Conservation (phyloP, 148 eudicot genomes). For the Chenopodium quinoa region DNA sequence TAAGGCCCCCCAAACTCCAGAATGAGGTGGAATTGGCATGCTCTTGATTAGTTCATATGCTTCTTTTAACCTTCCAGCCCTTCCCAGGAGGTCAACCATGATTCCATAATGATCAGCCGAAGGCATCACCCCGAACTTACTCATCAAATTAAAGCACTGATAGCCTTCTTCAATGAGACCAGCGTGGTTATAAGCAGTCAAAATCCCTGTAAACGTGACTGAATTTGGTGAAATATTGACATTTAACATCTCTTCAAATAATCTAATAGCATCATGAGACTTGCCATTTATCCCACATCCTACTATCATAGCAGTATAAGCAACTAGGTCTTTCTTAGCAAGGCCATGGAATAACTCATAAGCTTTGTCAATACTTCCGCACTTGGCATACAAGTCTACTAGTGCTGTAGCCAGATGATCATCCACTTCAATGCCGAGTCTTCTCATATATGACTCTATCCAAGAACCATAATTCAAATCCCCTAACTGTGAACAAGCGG, state of each 20-base stretch:
- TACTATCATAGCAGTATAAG: constrained; percentile 79
- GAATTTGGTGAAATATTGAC: constrained; percentile 52
- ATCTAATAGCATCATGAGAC: constrained; percentile 48
- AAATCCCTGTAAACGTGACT: constrained; percentile 63
- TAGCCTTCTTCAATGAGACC: constrained; percentile 86
- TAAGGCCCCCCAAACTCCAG: constrained; percentile 93
- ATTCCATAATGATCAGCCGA: constrained; percentile 70
- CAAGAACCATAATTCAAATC: constrained; percentile 50
- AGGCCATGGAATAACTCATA: constrained; percentile 45
- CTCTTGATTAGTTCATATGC: constrained; percentile 67
- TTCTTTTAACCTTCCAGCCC: constrained; percentile 66
- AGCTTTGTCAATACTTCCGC: constrained; percentile 70
- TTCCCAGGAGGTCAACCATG: constrained; percentile 79
- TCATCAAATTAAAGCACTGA: constrained; percentile 54
- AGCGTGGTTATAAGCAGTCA: constrained; percentile 75
- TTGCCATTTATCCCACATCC: constrained; percentile 76
- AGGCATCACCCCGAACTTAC: constrained; percentile 51
- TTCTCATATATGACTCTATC: constrained; percentile 49
- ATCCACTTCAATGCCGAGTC: constrained; percentile 52
- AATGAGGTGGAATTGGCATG: constrained; percentile 77
- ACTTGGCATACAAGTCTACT: constrained; percentile 70
- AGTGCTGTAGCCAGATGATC: constrained; percentile 70
- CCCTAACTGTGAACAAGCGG: constrained; percentile 81
- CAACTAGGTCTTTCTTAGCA: constrained; percentile 65
- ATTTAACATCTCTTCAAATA: constrained; percentile 63